phyloP scores from a whole-genome alignment of 148 eudicot species.

The Pharnaceum exiguum region DNA sequence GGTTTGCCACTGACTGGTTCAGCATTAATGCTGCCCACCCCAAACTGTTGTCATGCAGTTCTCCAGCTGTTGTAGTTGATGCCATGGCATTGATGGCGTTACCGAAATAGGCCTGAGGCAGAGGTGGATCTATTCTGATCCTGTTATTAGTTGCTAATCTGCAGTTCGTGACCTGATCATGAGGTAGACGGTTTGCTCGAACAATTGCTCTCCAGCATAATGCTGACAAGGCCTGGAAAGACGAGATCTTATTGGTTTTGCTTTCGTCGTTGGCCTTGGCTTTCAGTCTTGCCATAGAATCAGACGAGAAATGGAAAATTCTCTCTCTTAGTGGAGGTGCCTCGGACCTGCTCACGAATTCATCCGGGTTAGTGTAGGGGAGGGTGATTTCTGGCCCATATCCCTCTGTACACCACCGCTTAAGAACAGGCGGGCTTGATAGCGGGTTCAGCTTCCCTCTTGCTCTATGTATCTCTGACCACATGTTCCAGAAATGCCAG shows the following conservation, averaged over 20 bases:
- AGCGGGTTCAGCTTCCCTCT: neutral
- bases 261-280: constrained; percentile 35
- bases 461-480: constrained; percentile 33
- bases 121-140: constrained; percentile 47
- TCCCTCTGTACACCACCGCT: constrained; percentile 26
- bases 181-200: constrained; percentile 32
- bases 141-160: constrained; percentile 53
- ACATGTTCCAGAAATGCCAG: constrained; percentile 57
- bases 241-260: constrained; percentile 35
- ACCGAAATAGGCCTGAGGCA: constrained; percentile 56
- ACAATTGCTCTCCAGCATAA: constrained; percentile 61
- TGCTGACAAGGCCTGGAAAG: constrained; percentile 59
- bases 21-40: constrained; percentile 40
- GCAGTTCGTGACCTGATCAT: constrained; percentile 36
- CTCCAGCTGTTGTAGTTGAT: constrained; percentile 18
- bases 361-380: constrained; percentile 27
- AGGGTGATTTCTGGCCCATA: constrained; percentile 17
- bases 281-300: constrained; percentile 50
- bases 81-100: constrained; percentile 36
- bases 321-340: constrained; percentile 32
- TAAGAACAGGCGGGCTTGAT: constrained; percentile 8
- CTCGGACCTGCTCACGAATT: constrained; percentile 17
- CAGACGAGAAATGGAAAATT: constrained; percentile 60
- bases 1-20: constrained; percentile 40
- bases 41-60: constrained; percentile 37